Evolutionary conservation across 768 basidiomycete species (phyloP).

Genomic region (Rossbeevera mucosa): DNA sequence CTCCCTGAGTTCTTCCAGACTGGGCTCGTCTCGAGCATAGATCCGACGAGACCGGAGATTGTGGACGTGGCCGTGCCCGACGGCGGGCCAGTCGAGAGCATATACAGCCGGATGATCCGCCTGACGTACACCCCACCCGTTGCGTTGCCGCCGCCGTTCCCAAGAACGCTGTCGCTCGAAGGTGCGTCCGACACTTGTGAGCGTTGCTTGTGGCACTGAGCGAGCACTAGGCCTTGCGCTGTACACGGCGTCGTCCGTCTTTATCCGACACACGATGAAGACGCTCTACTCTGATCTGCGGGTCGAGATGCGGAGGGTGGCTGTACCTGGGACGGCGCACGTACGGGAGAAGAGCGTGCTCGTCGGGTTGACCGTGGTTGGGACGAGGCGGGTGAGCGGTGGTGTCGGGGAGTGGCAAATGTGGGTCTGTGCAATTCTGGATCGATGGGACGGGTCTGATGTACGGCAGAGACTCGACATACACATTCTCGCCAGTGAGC

Average conservation of each 20-base stretch:
- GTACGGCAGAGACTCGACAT: constrained; percentile 56
- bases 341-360: constrained; percentile 55
- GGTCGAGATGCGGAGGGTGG: constrained; percentile 51
- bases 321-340: constrained; percentile 17
- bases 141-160: constrained; percentile 63
- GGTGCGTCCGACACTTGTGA: constrained; percentile 39
- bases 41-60: constrained; percentile 38
- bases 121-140: constrained; percentile 68
- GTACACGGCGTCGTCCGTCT: constrained; percentile 65
- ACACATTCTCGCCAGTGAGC: constrained; percentile 62
- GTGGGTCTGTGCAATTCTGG: constrained; percentile 35
- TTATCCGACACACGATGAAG: constrained; percentile 70
- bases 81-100: constrained; percentile 36
- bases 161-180: constrained; percentile 64
- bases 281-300: constrained; percentile 65
- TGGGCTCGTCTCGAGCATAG: constrained; percentile 57
- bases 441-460: background rate
- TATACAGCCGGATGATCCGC: constrained; percentile 60
- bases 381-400: constrained; percentile 61
- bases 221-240: constrained; percentile 55
- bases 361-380: constrained; percentile 52
- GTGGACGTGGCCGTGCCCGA: constrained; percentile 23
- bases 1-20: constrained; percentile 66
- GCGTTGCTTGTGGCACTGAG: background rate
- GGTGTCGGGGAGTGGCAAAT: constrained; percentile 66